Evolutionary conservation across 2,329 filamentous ascomycete species (phyloP), one percentile per base, ranked within the genome.

Genomic region (Clarireedia hainanense): DNA sequence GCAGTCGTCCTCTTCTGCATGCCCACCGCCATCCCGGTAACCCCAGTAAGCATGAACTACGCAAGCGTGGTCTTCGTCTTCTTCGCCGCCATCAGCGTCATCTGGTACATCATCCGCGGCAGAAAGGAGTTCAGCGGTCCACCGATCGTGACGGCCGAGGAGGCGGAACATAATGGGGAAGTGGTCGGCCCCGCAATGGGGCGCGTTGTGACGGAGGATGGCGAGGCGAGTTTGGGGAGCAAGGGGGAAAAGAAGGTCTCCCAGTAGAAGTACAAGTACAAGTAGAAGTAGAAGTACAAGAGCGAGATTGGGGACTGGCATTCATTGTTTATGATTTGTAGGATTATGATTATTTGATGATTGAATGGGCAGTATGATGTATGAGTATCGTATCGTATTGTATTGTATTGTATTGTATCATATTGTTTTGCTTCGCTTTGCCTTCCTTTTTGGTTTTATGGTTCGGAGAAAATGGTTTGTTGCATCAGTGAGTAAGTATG

Each of bases 1-100:
- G 80, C 86, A 1, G 78, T 89, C 15, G 78, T 88, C 55, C 73
- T 91, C 46, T 91, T 90, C 73, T 90, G 85, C 68, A 88, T 91
- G 85, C 88, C 83, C 2, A 78, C 81, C 5, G 76, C 78, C 3
- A 68, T 86, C 9, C 79, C 81, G 0, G 81, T 85, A 3, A 73
- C 75, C 10, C 68, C 81, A 4, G 69, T 68, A 12, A 74, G 71
- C 17, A 86, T 86, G 83, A 86, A 86, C 68, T 86, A 86, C 65
- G 83, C 83, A 2, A 81, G 77, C 17, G 83, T 81, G 6, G 84
- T 86, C 5, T 86, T 86, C 69, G 77, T 79, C 3, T 81, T 78
- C 0, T 86, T 86, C 57, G 83, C 76, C 0, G 61, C 70, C 14
- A 80, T 86, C 57, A 84, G 81, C 50, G 68, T 83, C 10, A 60